Evolutionary conservation across 768 basidiomycete genomes (phyloP).

Genomic region (Aureoboletus auriporus): DNA sequence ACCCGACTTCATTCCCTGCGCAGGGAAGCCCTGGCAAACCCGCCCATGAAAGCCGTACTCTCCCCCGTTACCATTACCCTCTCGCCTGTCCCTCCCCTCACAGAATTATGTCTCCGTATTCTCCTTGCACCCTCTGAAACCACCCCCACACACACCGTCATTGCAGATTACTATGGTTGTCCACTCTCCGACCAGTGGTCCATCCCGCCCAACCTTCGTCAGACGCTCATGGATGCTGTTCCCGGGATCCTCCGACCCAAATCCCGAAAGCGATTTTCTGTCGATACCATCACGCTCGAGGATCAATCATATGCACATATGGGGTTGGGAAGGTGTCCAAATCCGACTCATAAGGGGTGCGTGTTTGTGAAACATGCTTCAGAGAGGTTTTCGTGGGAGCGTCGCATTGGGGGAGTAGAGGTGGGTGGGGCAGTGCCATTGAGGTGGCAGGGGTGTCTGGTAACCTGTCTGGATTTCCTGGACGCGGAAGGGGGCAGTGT

Average conservation of each 20-base stretch:
- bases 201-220: conserved; percentile 23
- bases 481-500: conserved; percentile 14
- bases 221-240: conserved; percentile 24
- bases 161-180: conserved; percentile 24
- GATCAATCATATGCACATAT: conserved; percentile 9
- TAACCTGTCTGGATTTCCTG: conserved; percentile 61
- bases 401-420: conserved; percentile 44
- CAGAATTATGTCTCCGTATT: conserved; percentile 36
- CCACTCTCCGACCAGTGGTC: conserved; percentile 30
- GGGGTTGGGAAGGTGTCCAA: conserved; percentile 48
- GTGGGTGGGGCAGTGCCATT: conserved; percentile 56
- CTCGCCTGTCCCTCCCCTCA: conserved; percentile 26
- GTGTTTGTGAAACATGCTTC: conserved; percentile 57
- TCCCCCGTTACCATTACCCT: conserved; percentile 20
- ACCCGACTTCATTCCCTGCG: conserved; percentile 9
- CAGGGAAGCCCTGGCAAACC: background rate
- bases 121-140: conserved; percentile 29
- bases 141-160: conserved; percentile 6
- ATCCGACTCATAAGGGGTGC: conserved; percentile 27
- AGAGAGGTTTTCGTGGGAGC: conserved; percentile 66
- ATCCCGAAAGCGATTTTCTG: conserved; percentile 17
- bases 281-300: conserved; percentile 4
- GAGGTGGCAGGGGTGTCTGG: conserved; percentile 65
- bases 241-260: conserved; percentile 23
- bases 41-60: conserved; percentile 9